Base-by-base conservation (phyloP, 768 basidiomycete genomes). In the Phylloporus rhodoxanthus region DNA sequence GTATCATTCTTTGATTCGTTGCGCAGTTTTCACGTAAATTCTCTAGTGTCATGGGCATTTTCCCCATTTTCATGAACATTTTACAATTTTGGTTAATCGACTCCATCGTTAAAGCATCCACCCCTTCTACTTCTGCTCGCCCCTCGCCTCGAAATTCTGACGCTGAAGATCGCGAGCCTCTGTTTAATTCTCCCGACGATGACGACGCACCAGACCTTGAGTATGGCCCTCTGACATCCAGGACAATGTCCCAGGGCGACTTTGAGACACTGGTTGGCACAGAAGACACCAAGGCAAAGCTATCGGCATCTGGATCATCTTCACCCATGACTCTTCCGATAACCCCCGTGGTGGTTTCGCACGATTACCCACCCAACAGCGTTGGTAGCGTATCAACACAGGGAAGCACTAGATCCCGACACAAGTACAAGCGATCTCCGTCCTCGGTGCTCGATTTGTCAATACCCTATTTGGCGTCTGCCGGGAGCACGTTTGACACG, bases 51-150 rank as follows among this genome's bases (percentile, higher is more conserved):
- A 93, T 97, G 90, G 90, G 91, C 45, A 67, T 95, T 45, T 92
- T 94, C 70, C 93, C 92, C 1, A 86, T 88, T 56, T 70, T 83
- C 37, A 90, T 91, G 88, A 92, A 92, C 66, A 70, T 91, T 32
- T 57, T 91, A 10, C 95, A 98, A 64, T 97, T 97, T 76, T 93
- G 93, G 83, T 72, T 96, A 44, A 93, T 96, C 50, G 91, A 96
- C 69, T 87, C 88, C 0, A 92, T 93, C 45, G 88, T 93, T 62
- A 93, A 93, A 69, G 84, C 84, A 2, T 80, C 81, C 8, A 61
- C 66, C 30, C 56, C 61, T 25, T 55, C 69, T 8, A 59, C 75
- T 4, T 61, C 70, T 20, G 63, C 78, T 19, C 76, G 72, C 19
- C 42, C 74, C 49, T 60, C 69, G 1, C 64, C 74, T 5, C 65